Evolutionary conservation across 2,329 filamentous ascomycete genomes (phyloP).

Genomic region (Pseudofabraea citricarpa): DNA sequence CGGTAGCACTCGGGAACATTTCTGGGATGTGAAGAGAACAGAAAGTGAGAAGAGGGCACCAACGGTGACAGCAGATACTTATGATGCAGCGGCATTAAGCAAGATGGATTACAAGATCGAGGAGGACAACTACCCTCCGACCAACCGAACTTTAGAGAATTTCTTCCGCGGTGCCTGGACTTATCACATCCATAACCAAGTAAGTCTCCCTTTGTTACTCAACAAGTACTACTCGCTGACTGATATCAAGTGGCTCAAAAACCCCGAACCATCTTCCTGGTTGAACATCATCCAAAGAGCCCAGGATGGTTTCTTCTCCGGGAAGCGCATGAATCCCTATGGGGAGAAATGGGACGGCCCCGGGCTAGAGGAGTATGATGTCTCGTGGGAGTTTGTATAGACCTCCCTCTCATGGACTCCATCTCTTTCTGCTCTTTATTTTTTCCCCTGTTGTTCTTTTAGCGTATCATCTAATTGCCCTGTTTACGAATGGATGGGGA

Average conservation of each 20-base stretch:
- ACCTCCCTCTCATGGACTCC: too few species aligned
- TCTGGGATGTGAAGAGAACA: slow-evolving; percentile 21
- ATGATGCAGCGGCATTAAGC: slow-evolving; percentile 21
- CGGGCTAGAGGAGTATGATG: slow-evolving; percentile 40
- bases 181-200: slow-evolving; percentile 54
- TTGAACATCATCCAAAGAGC: slow-evolving; percentile 46
- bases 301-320: slow-evolving; percentile 48
- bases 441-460: too few species aligned
- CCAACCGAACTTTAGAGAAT: slow-evolving; percentile 49
- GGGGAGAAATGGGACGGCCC: slow-evolving; percentile 49
- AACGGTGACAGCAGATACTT: slow-evolving; percentile 13
- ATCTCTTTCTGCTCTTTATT: too few species aligned
- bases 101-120: slow-evolving; percentile 40
- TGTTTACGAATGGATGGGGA: too few species aligned
- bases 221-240: slow-evolving; percentile 9
- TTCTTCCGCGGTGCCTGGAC: slow-evolving; percentile 53
- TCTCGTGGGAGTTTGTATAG: slow-evolving; percentile 45
- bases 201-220: slow-evolving; percentile 26
- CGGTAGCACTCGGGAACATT: slow-evolving; percentile 19
- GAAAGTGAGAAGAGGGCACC: slow-evolving; percentile 10
- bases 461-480: too few species aligned
- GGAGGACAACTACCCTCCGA: slow-evolving; percentile 49
- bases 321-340: slow-evolving; percentile 44
- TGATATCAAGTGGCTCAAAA: slow-evolving; percentile 43
- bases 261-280: slow-evolving; percentile 52